phyloP scores from a whole-genome alignment of 75 land plant genomes.

The Gnetum montanum region DNA sequence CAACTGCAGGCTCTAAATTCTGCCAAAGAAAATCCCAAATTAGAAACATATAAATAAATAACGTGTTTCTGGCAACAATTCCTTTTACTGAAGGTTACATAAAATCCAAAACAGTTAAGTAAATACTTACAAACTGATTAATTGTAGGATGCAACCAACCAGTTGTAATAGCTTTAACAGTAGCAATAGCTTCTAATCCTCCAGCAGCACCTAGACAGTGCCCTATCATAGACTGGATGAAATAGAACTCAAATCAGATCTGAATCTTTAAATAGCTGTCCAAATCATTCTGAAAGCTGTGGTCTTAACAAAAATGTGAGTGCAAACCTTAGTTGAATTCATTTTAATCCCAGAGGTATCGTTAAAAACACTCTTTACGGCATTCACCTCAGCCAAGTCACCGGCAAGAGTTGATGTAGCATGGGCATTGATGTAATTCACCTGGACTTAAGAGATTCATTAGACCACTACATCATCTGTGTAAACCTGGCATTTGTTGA shows the following conservation, averaged over 20 bases:
- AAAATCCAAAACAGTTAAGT: neutral
- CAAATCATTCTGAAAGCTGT: neutral
- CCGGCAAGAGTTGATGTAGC: conserved; percentile 90
- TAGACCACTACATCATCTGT: neutral
- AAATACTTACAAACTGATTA: conserved; percentile 74
- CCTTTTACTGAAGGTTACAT: neutral
- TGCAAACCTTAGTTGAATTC: conserved; percentile 72
- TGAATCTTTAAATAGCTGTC: too few species aligned
- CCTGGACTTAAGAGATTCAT: conserved; percentile 24
- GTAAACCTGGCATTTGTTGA: neutral
- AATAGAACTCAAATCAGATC: too few species aligned
- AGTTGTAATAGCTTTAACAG: conserved; percentile 74
- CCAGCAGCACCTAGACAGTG: conserved; percentile 96
- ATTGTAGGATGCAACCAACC: conserved; percentile 92
- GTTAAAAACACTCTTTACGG: conserved; percentile 77
- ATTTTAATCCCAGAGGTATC: conserved; percentile 70
- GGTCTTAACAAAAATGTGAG: conserved; percentile 1
- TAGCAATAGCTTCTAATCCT: conserved; percentile 85
- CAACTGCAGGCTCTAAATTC: conserved; percentile 62
- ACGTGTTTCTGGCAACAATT: too few species aligned
- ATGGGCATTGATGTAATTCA: conserved; percentile 93
- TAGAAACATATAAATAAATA: neutral
- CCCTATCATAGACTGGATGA: conserved; percentile 87
- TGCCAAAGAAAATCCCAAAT: conserved; percentile 15
- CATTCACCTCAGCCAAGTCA: conserved; percentile 86